A percentile compares a stretch with the other conserved stretches of the same genome.
phyloP scores from a whole-genome alignment of 352 stramenopile genomes.

The Peronospora belbahrii region DNA sequence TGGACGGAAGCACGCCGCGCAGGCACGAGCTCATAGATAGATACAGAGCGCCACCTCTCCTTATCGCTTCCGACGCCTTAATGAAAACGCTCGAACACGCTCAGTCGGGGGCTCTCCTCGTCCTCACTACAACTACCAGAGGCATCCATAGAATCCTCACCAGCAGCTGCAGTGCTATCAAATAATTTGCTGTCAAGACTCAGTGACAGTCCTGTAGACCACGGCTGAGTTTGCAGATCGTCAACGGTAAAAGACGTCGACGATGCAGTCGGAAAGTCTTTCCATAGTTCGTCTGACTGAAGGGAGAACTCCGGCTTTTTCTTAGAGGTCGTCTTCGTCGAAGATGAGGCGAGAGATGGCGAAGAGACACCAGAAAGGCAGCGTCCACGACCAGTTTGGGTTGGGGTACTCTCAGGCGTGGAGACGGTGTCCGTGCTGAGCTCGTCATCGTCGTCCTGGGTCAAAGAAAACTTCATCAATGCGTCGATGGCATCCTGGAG shows the following conservation, averaged over 20 bases:
- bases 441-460: constrained; percentile 39
- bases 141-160: constrained; percentile 17
- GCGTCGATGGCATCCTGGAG: constrained; percentile 83
- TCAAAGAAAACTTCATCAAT: constrained; percentile 83
- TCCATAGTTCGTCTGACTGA: constrained; percentile 67
- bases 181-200: constrained; percentile 52
- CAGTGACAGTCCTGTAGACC: constrained; percentile 51
- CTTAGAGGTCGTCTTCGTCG: constrained; percentile 9
- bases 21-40: constrained; percentile 38
- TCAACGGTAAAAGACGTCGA: constrained; percentile 23
- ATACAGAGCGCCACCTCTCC: constrained; percentile 43
- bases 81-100: constrained; percentile 81
- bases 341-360: constrained; percentile 11
- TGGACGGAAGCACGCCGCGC: constrained; percentile 19
- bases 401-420: constrained; percentile 15
- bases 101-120: constrained; percentile 69
- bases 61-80: constrained; percentile 41
- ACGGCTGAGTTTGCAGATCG: constrained; percentile 40
- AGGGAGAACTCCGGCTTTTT: constrained; percentile 51
- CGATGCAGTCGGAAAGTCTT: constrained; percentile 53
- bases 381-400: constrained; percentile 2
- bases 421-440: constrained; percentile 23
- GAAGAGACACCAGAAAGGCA: constrained; percentile 16
- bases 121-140: constrained; percentile 38
- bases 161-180: constrained; percentile 15